phyloP scores from a whole-genome alignment of 805 yeast species.

The Starmera pachycereana region DNA sequence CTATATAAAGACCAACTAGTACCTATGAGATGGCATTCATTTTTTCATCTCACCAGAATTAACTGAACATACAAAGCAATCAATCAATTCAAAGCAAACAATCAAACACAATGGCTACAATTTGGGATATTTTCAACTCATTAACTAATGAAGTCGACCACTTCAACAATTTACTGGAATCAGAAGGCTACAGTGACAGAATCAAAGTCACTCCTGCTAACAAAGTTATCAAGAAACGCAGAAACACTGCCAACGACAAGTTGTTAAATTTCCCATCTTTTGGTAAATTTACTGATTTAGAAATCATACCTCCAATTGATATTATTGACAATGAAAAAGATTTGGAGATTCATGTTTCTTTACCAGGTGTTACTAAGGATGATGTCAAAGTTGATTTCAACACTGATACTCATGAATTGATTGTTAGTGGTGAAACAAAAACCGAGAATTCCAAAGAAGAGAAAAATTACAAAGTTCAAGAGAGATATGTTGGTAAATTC shows the following conservation, averaged over 20 bases:
- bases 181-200: constrained; percentile 17
- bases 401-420: constrained; percentile 31
- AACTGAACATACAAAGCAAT: too few relatives aligned
- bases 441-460: constrained; percentile 8
- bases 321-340: constrained; percentile 31
- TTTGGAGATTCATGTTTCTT: constrained; percentile 31
- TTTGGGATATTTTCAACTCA: constrained; percentile 32
- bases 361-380: constrained; percentile 39
- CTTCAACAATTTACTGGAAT: constrained; percentile 24
- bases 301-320: constrained; percentile 34
- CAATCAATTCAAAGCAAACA: background rate
- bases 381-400: constrained; percentile 35
- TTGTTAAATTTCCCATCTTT: constrained; percentile 13
- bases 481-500: constrained; percentile 29
- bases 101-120: constrained; percentile 25
- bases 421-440: constrained; percentile 34
- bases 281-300: constrained; percentile 14
- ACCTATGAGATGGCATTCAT: too few relatives aligned
- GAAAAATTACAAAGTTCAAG: constrained; percentile 21
- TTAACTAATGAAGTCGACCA: constrained; percentile 31
- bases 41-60: too few relatives aligned
- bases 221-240: constrained; percentile 4
- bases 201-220: constrained; percentile 12
- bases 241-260: constrained; percentile 1
- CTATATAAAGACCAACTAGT: too few relatives aligned